Evolutionary conservation across 202 grass and related monocot species (phyloP).

Genomic region (Schoenoplectus triqueter): DNA sequence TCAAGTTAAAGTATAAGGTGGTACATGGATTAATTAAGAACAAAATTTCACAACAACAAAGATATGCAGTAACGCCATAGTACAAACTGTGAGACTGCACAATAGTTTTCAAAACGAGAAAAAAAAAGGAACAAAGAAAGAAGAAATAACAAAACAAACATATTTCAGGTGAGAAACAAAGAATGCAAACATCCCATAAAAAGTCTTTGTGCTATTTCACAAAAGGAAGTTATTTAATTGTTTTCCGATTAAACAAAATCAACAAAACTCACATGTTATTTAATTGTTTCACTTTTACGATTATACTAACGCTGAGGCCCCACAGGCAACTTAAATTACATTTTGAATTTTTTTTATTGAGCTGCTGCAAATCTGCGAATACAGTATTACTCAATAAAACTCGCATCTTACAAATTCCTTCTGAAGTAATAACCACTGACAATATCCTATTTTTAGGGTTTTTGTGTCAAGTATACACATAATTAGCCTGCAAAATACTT

Average conservation of each 20-base stretch:
- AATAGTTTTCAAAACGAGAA: background rate
- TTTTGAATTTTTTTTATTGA: too few species aligned
- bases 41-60: background rate
- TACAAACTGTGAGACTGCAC: background rate
- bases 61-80: background rate
- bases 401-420: background rate
- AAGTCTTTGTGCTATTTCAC: background rate
- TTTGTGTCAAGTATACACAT: background rate
- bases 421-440: background rate
- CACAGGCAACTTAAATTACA: background rate
- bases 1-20: too few species aligned
- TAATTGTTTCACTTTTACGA: background rate
- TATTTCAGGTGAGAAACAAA: background rate
- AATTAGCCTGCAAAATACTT: background rate
- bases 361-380: background rate
- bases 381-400: background rate
- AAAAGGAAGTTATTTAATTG: background rate
- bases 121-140: background rate
- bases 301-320: background rate
- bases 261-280: background rate
- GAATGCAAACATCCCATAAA: background rate
- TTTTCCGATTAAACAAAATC: constrained; percentile 5
- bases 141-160: background rate
- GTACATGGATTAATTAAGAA: background rate
- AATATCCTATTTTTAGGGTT: background rate